Evolutionary conservation across 805 yeast genomes (phyloP).

Genomic region (Yarrowia hollandica): DNA sequence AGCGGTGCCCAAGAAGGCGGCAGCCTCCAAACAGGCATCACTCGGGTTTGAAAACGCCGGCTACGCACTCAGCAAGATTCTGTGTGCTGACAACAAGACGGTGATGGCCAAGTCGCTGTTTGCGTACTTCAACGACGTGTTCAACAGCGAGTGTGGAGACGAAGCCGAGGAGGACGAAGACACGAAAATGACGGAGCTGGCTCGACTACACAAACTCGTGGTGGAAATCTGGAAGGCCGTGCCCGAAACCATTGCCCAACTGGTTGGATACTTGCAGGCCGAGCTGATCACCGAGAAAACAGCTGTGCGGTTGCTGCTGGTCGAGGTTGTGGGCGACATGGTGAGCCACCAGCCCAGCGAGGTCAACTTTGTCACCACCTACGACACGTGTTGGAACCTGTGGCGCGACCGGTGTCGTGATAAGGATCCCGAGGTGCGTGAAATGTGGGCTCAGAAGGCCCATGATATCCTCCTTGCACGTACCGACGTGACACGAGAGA

Average conservation of each 20-base stretch:
- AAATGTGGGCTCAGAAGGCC: conserved; percentile 66
- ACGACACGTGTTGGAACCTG: conserved; percentile 59
- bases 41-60: conserved; percentile 51
- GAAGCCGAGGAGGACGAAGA: conserved; percentile 36
- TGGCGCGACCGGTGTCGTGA: conserved; percentile 81
- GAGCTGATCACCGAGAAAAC: conserved; percentile 69
- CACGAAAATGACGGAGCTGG: conserved; percentile 44
- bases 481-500: conserved; percentile 41
- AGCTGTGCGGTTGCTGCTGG: conserved; percentile 62
- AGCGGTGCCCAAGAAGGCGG: conserved; percentile 37
- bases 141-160: conserved; percentile 49
- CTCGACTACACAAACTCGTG: conserved; percentile 61
- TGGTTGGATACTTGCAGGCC: conserved; percentile 76
- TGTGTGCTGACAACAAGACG: conserved; percentile 71
- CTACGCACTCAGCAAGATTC: conserved; percentile 60
- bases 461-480: conserved; percentile 50
- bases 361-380: conserved; percentile 58
- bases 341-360: conserved; percentile 51
- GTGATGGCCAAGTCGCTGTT: conserved; percentile 74
- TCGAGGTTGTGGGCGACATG: conserved; percentile 70
- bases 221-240: conserved; percentile 72
- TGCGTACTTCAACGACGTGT: conserved; percentile 73
- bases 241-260: conserved; percentile 72
- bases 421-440: conserved; percentile 60
- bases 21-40: conserved; percentile 32